Evolutionary conservation across 2,329 filamentous ascomycete species (phyloP).

Genomic region (Monosporascus sp.): DNA sequence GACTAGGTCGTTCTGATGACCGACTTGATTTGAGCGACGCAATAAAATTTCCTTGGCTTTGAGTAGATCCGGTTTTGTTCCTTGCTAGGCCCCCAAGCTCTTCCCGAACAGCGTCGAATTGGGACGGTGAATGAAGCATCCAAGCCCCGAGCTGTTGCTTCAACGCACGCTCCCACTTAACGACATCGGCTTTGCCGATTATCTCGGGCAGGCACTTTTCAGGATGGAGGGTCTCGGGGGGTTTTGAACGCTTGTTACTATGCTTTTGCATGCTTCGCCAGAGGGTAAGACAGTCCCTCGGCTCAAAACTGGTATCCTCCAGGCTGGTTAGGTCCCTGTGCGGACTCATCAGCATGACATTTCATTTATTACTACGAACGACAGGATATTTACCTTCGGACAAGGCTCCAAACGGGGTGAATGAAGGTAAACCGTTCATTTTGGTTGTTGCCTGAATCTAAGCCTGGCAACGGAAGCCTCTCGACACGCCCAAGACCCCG

Average conservation of each 20-base stretch:
- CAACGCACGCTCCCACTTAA: constrained; percentile 58
- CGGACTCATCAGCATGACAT: background rate
- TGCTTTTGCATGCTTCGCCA: constrained; percentile 60
- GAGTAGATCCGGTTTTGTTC: background rate
- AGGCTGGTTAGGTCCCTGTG: constrained; percentile 53
- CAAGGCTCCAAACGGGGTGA: constrained; percentile 61
- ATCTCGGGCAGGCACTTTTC: constrained; percentile 43
- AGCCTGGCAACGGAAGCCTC: constrained; percentile 38
- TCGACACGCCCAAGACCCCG: constrained; percentile 41
- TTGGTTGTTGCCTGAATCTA: constrained; percentile 39
- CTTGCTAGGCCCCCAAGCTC: constrained; percentile 32
- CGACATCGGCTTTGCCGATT: constrained; percentile 60
- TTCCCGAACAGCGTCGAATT: constrained; percentile 38
- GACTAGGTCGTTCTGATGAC: background rate
- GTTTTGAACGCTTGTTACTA: constrained; percentile 44
- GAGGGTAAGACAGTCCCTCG: constrained; percentile 63
- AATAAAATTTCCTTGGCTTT: constrained; percentile 5
- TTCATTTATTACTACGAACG: constrained; percentile 3
- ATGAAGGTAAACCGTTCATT: constrained; percentile 51
- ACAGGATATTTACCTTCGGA: constrained; percentile 42
- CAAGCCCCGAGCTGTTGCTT: constrained; percentile 56
- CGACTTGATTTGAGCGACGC: background rate
- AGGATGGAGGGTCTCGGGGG: constrained; percentile 48
- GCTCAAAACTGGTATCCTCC: constrained; percentile 64
- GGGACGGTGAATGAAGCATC: constrained; percentile 48